These are phyloP conservation scores for Comarum palustre DNA, from an alignment of 306 rosid genomes.

Conservation along the genomic window DNA sequence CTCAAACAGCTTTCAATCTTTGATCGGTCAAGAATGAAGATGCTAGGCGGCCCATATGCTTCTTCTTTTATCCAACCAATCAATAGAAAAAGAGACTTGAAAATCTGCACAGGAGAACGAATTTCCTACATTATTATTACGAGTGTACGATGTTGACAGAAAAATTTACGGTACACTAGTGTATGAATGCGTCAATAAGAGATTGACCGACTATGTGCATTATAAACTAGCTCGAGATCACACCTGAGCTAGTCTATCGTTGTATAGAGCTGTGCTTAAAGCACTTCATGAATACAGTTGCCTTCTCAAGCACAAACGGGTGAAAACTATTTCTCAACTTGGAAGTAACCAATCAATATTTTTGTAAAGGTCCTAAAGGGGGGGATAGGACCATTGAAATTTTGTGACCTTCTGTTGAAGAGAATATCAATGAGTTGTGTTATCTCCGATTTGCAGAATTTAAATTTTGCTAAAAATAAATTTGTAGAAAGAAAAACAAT, in stretches of 20 bases:
- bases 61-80: neutral
- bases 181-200: neutral
- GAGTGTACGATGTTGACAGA: neutral
- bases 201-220: neutral
- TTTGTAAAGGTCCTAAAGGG: too few relatives aligned
- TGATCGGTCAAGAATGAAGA: constrained; percentile 1
- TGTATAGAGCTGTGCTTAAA: neutral
- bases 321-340: neutral
- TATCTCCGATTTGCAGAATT: too few relatives aligned
- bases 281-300: neutral
- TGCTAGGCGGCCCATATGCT: neutral
- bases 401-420: too few relatives aligned
- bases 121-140: neutral
- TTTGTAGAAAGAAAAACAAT: too few relatives aligned
- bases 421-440: too few relatives aligned
- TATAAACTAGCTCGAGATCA: neutral
- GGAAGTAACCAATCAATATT: neutral
- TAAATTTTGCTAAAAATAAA: too few relatives aligned
- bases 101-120: neutral
- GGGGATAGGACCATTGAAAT: too few relatives aligned
- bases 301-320: neutral
- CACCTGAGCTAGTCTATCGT: too few relatives aligned
- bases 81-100: neutral
- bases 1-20: neutral
- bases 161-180: neutral